Evolutionary conservation across 225 moss, liverwort and hornwort genomes (phyloP).

Genomic region (Neckera pumila): DNA sequence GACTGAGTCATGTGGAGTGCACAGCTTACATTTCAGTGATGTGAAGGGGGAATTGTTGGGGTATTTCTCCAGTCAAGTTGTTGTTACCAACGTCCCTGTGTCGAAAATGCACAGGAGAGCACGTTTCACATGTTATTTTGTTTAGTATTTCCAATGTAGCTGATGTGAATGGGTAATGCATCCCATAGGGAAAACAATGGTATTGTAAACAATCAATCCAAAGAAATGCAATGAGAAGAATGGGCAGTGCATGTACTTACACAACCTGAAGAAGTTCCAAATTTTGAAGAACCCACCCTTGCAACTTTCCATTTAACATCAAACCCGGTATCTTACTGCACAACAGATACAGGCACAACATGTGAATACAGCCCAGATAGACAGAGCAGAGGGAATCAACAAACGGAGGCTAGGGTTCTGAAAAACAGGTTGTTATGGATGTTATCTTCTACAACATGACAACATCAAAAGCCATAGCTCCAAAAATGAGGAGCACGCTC

Average conservation of each 20-base stretch:
- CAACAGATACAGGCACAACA: background rate
- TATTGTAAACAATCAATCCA: background rate
- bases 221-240: background rate
- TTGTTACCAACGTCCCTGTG: constrained; percentile 43
- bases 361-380: background rate
- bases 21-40: constrained; percentile 24
- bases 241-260: background rate
- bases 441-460: too few relatives aligned
- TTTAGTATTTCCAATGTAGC: background rate
- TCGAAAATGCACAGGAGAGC: background rate
- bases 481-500: too few relatives aligned
- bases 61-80: constrained; percentile 26
- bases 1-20: background rate
- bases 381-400: background rate
- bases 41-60: constrained; percentile 16
- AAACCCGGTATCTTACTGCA: constrained; percentile 22
- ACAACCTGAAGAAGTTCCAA: constrained; percentile 6
- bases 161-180: background rate
- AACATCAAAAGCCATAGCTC: background rate
- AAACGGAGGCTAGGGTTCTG: background rate
- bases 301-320: constrained; percentile 22
- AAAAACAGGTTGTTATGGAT: background rate
- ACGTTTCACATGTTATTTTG: background rate
- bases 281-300: constrained; percentile 28
- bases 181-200: background rate